Evolutionary conservation across 345 rosid species (phyloP).

Genomic region (Luvunga scandens): DNA sequence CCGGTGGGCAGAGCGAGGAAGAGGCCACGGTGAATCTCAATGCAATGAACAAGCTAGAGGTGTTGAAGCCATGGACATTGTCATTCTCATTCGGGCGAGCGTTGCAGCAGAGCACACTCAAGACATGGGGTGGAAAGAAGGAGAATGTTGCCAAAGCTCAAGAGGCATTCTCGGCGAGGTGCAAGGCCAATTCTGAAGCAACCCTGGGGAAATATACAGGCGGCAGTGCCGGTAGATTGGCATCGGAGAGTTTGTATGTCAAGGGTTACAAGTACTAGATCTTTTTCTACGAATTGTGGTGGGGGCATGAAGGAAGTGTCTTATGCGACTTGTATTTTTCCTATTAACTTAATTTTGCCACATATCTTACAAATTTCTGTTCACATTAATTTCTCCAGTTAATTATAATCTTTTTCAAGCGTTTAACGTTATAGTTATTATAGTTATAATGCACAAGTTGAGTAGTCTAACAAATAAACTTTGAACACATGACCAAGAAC

Average conservation of each 20-base stretch:
- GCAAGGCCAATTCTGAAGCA: constrained; percentile 86
- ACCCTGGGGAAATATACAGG: constrained; percentile 70
- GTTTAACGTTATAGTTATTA: no score
- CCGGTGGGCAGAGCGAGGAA: constrained; percentile 91
- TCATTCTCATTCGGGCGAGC: constrained; percentile 97
- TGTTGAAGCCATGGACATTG: constrained; percentile 86
- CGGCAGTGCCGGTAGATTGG: constrained; percentile 53
- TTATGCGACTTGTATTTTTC: neutral
- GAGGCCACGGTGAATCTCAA: constrained; percentile 76
- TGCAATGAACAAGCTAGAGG: constrained; percentile 83
- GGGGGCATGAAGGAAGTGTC: neutral
- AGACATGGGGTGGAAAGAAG: constrained; percentile 83
- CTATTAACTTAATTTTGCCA: neutral
- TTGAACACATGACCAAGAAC: no score
- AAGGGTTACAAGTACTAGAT: constrained; percentile 78
- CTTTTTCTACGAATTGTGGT: no score
- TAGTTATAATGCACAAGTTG: no score
- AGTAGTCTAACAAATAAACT: no score
- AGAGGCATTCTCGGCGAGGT: constrained; percentile 61
- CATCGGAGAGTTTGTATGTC: constrained; percentile 81
- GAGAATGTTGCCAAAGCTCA: constrained; percentile 77
- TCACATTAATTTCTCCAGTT: neutral
- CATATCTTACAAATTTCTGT: neutral
- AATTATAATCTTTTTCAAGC: neutral
- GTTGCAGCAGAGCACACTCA: constrained; percentile 89